Evolutionary conservation across 2,329 filamentous ascomycete species (phyloP).

Genomic region (Neurospora crassa): DNA sequence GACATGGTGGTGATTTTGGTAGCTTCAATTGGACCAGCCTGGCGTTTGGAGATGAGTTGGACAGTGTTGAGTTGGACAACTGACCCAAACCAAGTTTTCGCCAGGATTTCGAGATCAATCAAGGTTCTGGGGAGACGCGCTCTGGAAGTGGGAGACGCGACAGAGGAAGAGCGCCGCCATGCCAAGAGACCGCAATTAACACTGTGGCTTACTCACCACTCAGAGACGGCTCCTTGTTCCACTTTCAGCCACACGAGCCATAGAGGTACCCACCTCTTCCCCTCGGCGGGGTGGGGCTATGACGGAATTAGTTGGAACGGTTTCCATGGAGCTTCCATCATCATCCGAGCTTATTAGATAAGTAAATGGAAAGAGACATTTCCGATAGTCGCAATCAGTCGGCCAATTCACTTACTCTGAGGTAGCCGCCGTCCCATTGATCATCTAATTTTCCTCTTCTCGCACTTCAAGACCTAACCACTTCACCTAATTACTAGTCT

Average conservation of each 20-base stretch:
- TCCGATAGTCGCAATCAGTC: neutral
- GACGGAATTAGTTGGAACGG: neutral
- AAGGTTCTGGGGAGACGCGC: neutral
- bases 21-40: neutral
- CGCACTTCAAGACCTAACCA: neutral
- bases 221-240: too few relatives aligned
- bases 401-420: neutral
- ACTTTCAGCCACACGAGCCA: neutral
- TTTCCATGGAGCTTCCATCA: neutral
- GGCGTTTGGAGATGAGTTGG: neutral
- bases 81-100: neutral
- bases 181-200: neutral
- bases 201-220: neutral
- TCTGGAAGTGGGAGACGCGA: neutral
- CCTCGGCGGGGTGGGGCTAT: neutral
- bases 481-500: constrained; percentile 4
- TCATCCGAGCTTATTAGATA: neutral
- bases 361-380: neutral
- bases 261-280: neutral
- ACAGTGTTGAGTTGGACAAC: neutral
- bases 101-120: neutral
- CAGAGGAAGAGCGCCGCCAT: neutral
- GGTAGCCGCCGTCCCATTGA: constrained; percentile 7
- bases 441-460: neutral
- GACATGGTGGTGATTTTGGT: constrained; percentile 37